Base-by-base conservation (phyloP, 192 early-diverging fungal genomes). In the Coemansia sp. region DNA sequence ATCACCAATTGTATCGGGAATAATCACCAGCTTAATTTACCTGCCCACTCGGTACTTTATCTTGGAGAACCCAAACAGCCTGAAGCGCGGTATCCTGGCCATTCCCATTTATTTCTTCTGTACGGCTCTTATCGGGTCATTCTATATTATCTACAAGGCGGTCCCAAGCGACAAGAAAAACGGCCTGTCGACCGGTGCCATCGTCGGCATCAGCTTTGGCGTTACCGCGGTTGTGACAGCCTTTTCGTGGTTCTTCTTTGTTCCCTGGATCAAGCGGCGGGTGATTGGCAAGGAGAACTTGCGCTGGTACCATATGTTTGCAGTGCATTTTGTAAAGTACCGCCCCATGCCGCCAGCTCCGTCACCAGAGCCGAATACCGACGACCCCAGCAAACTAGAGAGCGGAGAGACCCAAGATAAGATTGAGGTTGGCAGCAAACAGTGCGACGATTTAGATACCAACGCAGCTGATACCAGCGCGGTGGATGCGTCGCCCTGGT, bases 121-220 rank as follows among this genome's bases (percentile, higher is more conserved):
- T 50, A 87, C 90, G 25, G 61, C 86, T 42, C 71, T 74, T 42
- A 83, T 91, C 71, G 76, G 84, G 37, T 73, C 79, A 14, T 87
- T 89, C 68, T 90, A 89, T 66, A 83, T 90, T 50, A 84, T 91
- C 50, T 86, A 81, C 82, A 90, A 90, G 78, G 85, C 84, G 57
- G 86, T 85, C 3, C 82, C 87, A 1, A 74, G 82, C 34, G 61
- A 63, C n/a, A 77, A 76, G 21, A 69, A 75, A 3, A 61, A 73
- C 37, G 58, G 61, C 15, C 56, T 85, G 24, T 56, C 66, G 2
- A 53, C 78, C 18, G 88, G 84, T 20, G 66, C 73, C 36, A 68
- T 84, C 37, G 67, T 90, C 56, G 90, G 86, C 44, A 85, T 88
- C 23, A 79, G 83, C 48, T 67, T 86, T 57, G 89, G 87, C 66